Base-by-base conservation (phyloP, 108 stramenopile species). In the Ochromonas danica region DNA sequence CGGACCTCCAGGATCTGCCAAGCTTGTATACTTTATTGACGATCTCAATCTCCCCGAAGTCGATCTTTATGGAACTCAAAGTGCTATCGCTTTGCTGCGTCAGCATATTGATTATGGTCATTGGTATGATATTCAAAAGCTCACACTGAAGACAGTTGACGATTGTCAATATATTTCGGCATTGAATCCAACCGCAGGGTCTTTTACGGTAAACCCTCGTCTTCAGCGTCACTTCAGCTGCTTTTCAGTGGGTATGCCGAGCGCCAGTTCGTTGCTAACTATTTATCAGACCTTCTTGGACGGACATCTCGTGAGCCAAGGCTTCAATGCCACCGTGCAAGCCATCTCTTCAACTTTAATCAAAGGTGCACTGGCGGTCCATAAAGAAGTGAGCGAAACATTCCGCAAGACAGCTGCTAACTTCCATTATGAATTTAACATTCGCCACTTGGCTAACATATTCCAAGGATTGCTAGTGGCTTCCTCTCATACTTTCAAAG, bases 351-450 rank as follows among this genome's bases (percentile, higher is more conserved):
- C 70, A 43, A 80, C 77, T 77, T 22, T 88, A 40, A 84, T 87
- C 82, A 90, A 87, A 63, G 88, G 81, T 33, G 87, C 86, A 57
- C 78, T 86, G 61, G 86, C 80, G 1, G 70, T 88, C 40, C 90
- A 86, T 51, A 65, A 57, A 6, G 40, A 83, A 42, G 90, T 89
- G 40, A 71, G 80, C 27, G 77, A 60, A 65, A 86, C 78, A 30
- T 92, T 90, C 81, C 80, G 87, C 2, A 92, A 90, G 71, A 90
- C 91, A 3, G 90, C 90, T 35, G 71, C 83, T 33, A 90, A 90
- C 67, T 90, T 90, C 83, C 90, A 90, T 84, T 92, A 92, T 84
- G 90, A 91, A 72, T 92, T 92, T 87, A 90, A 90, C 85, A 86
- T 90, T 51, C 83, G 91, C 38, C 89, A 92, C 72, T 86, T 92